Base-by-base conservation (phyloP, 148 eudicot genomes). In the Cornus controversa region DNA sequence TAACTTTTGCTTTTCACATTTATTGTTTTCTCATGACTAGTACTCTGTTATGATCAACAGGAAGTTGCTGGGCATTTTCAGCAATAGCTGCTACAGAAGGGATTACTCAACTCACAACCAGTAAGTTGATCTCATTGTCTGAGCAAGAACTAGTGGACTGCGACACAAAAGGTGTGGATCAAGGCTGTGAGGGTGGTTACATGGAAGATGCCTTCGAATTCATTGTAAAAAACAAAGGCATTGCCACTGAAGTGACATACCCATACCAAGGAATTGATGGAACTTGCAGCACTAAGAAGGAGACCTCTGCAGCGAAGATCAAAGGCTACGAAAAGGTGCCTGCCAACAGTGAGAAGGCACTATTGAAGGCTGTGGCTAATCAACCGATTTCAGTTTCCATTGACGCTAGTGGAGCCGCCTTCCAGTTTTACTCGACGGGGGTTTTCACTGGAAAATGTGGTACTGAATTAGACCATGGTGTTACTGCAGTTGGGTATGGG, bases 71-170 rank as follows among this genome's bases (percentile, higher is more conserved):
- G 81, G 81, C 81, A 47, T 70, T 77, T 70, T 70, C 75, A 40
- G 75, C 80, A 11, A 63, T 77, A 15, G 80, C 75, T 13, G 80
- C 81, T 4, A 79, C 64, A n/a, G 81, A 72, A 72, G 81, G 81
- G 6, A 72, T 72, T 15, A 29, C 14, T 10, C 72, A 72, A 47
- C 70, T 79, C 1, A 66, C 24, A 72, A 63, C 81, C 2, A 31
- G 53, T 2, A 78, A 78, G 50, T 53, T 78, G 71, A 31, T 78
- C n/a, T 78, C 81, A 10, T 62, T 78, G 14, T 78, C 81, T 13
- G 81, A 78, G 69, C 81, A 78, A 71, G 81, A 78, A 37, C 65
- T 78, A 18, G 81, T 78, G 64, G 78, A 75, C 68, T 75, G 78
- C 28, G 78, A 75, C 71, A 75, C n/a, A n/a, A n/a, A 4, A 20